phyloP scores from a whole-genome alignment of 2,329 filamentous ascomycete species.

The Samsoniella hepiali region DNA sequence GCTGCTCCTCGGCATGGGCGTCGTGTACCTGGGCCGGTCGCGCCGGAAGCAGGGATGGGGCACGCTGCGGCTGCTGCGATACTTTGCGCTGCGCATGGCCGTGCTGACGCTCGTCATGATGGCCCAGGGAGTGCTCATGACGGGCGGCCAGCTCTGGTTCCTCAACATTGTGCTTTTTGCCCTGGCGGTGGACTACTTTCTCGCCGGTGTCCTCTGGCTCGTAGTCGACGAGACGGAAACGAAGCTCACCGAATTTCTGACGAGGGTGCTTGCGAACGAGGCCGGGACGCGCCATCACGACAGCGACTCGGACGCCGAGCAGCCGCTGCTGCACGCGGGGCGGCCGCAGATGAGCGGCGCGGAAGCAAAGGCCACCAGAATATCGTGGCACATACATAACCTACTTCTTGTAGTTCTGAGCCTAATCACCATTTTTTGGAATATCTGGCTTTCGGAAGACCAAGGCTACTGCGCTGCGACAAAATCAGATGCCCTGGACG shows the following conservation, averaged over 20 bases:
- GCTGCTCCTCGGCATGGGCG: slow-evolving; percentile 44
- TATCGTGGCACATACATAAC: slow-evolving; percentile 44
- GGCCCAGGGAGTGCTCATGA: slow-evolving; percentile 32
- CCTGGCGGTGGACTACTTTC: slow-evolving; percentile 43
- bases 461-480: slow-evolving; percentile 34
- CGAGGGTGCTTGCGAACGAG: slow-evolving; percentile 16
- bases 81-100: slow-evolving; percentile 37
- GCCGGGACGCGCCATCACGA: neutral
- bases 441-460: slow-evolving; percentile 42
- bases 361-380: slow-evolving; percentile 15
- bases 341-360: neutral
- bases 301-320: slow-evolving; percentile 27
- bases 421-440: slow-evolving; percentile 43
- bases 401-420: slow-evolving; percentile 32
- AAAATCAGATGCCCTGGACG: slow-evolving; percentile 1
- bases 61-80: slow-evolving; percentile 31
- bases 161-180: slow-evolving; percentile 44
- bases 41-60: slow-evolving; percentile 40
- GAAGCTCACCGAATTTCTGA: slow-evolving; percentile 28
- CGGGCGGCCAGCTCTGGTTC: slow-evolving; percentile 38
- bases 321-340: slow-evolving; percentile 29
- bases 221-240: slow-evolving; percentile 34
- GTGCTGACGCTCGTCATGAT: slow-evolving; percentile 36
- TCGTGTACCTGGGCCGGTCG: slow-evolving; percentile 44
- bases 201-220: slow-evolving; percentile 42